Base-by-base conservation (phyloP, 1,284 basidiomycete species). In the Tilletia caries region DNA sequence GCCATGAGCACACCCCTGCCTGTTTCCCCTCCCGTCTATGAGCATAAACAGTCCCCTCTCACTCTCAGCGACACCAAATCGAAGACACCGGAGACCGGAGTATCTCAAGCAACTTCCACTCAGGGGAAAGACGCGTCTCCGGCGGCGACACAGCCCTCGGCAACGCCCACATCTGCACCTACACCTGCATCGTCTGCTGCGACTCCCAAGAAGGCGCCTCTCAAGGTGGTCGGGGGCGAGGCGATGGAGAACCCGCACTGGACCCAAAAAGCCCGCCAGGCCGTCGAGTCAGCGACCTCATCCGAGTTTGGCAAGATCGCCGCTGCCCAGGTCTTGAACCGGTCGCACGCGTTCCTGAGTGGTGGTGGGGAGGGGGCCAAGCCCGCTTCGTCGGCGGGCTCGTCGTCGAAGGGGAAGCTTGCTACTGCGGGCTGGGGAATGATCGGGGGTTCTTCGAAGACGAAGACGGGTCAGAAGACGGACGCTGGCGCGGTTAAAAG, bases 221-320 rank as follows among this genome's bases (percentile, higher is more conserved):
- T 23, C 8, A 67, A 67, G 18, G 44, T 67, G 8, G 44, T 67
- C 1, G 66, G 66, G 3, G 66, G 41, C n/a, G 66, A 67, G 29
- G 20, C 29, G n/a, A 32, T 67, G 0, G 66, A 67, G 23, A 67
- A 29, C n/a, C 43, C 66, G n/a, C 66, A 67, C 44, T 67, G 66
- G 66, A 46, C 66, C 2, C 44, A 66, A 23, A 54, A 54, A 15
- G 52, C 52, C 13, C 3, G 29, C 1, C 52, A 54, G 32, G 20
- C 58, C 13, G 27, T n/a, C 6, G 29, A 12, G 13, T 18, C 58
- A 2, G 58, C 58, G 29, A 62, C 58, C 13, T 62, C 58, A 29
- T 33, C 58, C 58, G 58, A 62, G 58, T 15, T 62, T 15, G 58
- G 58, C 58, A 33, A 37, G 32, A 20, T 62, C 18, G 58, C 58